These are phyloP conservation scores for Panicum miliaceum DNA, from an alignment of 176 grass and related monocot genomes.

Conservation along the genomic window DNA sequence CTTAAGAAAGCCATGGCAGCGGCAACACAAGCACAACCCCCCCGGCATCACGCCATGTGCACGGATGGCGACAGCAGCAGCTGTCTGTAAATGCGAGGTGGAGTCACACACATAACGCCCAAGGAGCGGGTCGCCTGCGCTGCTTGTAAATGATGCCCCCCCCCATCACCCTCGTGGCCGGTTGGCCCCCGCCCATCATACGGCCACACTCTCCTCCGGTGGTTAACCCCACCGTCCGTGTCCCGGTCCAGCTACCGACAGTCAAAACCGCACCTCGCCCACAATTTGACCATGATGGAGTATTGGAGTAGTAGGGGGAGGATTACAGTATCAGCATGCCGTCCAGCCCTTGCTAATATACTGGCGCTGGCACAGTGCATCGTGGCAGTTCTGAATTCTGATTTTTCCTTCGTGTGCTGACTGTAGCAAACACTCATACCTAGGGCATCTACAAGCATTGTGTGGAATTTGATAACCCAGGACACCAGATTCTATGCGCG, in stretches of 20 bases:
- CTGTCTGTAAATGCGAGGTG: slow-evolving; percentile 25
- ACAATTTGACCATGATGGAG: slow-evolving; percentile 36
- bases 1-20: slow-evolving; percentile 25
- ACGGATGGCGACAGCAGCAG: slow-evolving; percentile 54
- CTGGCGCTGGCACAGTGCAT: slow-evolving; percentile 10
- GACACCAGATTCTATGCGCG: slow-evolving; percentile 49
- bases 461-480: slow-evolving; percentile 40
- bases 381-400: background rate
- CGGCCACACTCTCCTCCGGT: background rate
- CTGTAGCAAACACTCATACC: slow-evolving; percentile 39
- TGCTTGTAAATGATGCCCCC: slow-evolving; percentile 37
- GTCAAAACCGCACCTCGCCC: slow-evolving; percentile 45
- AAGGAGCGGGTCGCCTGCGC: slow-evolving; percentile 55
- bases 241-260: slow-evolving; percentile 52
- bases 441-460: slow-evolving; percentile 41
- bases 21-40: slow-evolving; percentile 34
- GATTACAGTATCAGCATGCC: slow-evolving; percentile 1
- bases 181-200: slow-evolving; percentile 36
- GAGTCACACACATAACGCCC: slow-evolving; percentile 49
- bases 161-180: slow-evolving; percentile 33
- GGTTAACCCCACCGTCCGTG: slow-evolving; percentile 40
- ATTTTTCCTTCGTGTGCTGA: slow-evolving; percentile 27
- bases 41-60: slow-evolving; percentile 54
- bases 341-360: background rate
- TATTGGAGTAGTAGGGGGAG: slow-evolving; percentile 2